phyloP scores from a whole-genome alignment of 2,329 filamentous ascomycete genomes.

The Lecanicillium sp. region DNA sequence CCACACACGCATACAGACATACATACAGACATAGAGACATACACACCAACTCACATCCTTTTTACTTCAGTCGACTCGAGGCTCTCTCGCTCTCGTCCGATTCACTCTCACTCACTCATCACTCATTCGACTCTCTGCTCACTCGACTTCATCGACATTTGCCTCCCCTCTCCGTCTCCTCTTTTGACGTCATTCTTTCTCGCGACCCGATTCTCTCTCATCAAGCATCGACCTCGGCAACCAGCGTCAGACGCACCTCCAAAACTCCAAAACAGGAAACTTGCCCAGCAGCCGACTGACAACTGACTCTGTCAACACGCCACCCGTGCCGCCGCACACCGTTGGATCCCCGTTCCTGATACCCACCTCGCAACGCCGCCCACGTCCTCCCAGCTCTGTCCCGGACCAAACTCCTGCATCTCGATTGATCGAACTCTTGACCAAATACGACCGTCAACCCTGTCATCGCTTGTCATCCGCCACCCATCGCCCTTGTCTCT shows the following conservation, averaged over 20 bases:
- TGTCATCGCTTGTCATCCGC: too few relatives aligned
- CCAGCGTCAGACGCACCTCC: background rate
- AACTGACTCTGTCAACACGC: background rate
- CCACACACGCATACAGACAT: too few relatives aligned
- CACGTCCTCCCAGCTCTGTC: background rate
- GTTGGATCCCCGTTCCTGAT: background rate
- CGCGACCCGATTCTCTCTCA: background rate
- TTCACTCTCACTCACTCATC: background rate
- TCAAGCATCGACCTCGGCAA: background rate
- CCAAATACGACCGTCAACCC: background rate
- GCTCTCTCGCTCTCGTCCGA: background rate
- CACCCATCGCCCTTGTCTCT: background rate
- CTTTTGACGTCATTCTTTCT: conserved; percentile 8
- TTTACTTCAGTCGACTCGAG: conserved; percentile 1
- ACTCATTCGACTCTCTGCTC: background rate
- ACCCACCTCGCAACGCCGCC: background rate
- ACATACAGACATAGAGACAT: too few relatives aligned
- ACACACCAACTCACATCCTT: conserved; percentile 3
- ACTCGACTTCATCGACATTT: background rate
- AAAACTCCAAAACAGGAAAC: background rate
- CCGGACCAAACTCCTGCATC: background rate
- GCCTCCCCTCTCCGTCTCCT: background rate
- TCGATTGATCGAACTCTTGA: background rate
- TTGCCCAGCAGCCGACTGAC: background rate
- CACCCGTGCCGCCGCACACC: background rate